These are phyloP conservation scores for Cymodocea nodosa DNA, from an alignment of 116 monocot genomes.

Conservation along the genomic window DNA sequence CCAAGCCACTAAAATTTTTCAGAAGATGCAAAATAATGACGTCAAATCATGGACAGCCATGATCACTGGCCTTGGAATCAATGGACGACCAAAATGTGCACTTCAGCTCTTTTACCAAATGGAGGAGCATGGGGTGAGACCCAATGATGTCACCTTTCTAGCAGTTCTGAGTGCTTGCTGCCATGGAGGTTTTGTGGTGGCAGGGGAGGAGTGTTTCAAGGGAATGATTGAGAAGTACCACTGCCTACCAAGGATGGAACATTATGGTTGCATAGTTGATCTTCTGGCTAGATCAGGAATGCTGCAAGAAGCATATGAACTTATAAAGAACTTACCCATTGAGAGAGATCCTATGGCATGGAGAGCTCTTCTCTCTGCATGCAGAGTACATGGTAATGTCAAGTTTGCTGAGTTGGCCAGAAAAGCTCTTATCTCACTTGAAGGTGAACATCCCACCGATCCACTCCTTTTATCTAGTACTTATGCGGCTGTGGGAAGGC, in stretches of 20 bases:
- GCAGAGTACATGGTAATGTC: constrained; percentile 33
- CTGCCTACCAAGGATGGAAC: constrained; percentile 27
- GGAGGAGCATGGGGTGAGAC: constrained; percentile 23
- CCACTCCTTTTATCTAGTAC: constrained; percentile 28
- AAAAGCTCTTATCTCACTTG: constrained; percentile 16
- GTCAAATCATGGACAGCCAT: constrained; percentile 60
- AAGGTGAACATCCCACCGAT: constrained; percentile 28
- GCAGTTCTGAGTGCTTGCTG: constrained; percentile 46
- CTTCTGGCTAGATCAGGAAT: constrained; percentile 40
- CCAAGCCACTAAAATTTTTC: constrained; percentile 28
- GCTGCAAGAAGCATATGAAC: constrained; percentile 42
- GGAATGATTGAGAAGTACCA: constrained; percentile 30
- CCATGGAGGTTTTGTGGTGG: constrained; percentile 39
- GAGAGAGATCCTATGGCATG: constrained; percentile 36
- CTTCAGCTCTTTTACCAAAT: constrained; percentile 31
- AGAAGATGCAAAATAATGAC: constrained; percentile 29
- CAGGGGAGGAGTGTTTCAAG: constrained; percentile 29
- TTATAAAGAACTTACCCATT: constrained; percentile 23
- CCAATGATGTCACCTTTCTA: constrained; percentile 64
- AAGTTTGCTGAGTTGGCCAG: constrained; percentile 20
- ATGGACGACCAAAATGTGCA: constrained; percentile 27
- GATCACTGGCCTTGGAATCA: constrained; percentile 38
- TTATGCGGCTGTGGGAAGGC: constrained; percentile 20
- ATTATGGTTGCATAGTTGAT: constrained; percentile 52
- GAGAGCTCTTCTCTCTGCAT: constrained; percentile 55